These are phyloP conservation scores for Coemansia erecta DNA, from an alignment of 192 early-diverging fungal genomes.

Conservation along the genomic window DNA sequence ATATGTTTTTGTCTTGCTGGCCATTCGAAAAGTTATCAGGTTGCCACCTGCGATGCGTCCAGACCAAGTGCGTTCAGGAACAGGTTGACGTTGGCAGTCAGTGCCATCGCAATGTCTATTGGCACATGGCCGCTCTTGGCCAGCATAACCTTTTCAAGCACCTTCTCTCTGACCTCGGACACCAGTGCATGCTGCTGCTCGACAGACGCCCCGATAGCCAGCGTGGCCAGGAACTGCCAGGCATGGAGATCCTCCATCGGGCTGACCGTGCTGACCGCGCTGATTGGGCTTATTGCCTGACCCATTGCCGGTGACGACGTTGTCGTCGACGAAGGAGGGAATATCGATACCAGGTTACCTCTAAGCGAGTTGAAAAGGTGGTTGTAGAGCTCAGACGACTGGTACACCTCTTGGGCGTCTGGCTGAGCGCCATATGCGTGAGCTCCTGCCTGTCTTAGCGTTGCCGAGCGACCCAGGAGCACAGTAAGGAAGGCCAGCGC, in stretches of 20 bases:
- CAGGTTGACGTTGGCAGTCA: slow-evolving; percentile 84
- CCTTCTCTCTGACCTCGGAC: slow-evolving; percentile 80
- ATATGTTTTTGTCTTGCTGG: slow-evolving; percentile 5
- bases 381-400: slow-evolving; percentile 76
- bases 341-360: slow-evolving; percentile 72
- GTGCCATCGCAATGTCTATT: slow-evolving; percentile 60
- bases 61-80: slow-evolving; percentile 95
- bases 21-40: neutral
- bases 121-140: slow-evolving; percentile 61
- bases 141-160: slow-evolving; percentile 73
- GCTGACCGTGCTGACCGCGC: slow-evolving; percentile 14
- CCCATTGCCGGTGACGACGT: slow-evolving; percentile 37
- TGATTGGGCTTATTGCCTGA: slow-evolving; percentile 26
- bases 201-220: slow-evolving; percentile 89
- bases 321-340: slow-evolving; percentile 53
- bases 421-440: slow-evolving; percentile 24
- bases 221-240: slow-evolving; percentile 97
- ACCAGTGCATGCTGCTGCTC: slow-evolving; percentile 94
- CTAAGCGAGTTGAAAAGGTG: slow-evolving; percentile 77
- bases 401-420: slow-evolving; percentile 35
- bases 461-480: slow-evolving; percentile 85
- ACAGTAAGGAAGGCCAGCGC: slow-evolving; percentile 89
- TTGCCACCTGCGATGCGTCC: slow-evolving; percentile 58
- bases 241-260: slow-evolving; percentile 79
- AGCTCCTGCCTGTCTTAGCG: slow-evolving; percentile 67